Base-by-base conservation (phyloP, 176 grass and related monocot species). In the Ensete ventricosum region DNA sequence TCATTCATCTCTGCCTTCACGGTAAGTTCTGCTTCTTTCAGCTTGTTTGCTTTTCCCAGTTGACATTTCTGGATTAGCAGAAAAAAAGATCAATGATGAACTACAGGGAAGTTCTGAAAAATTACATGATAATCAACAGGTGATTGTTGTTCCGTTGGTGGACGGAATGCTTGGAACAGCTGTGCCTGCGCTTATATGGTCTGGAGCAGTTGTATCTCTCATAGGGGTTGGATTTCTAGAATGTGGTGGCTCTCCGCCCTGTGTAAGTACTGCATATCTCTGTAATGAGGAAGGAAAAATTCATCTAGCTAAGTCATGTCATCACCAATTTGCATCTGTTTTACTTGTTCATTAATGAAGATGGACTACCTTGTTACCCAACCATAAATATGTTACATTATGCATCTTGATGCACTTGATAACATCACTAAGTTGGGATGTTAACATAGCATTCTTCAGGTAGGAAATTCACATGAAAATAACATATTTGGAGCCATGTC, bases 1-100 rank as follows among this genome's bases (percentile, higher is more conserved):
- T 91, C 95, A 77, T 94, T 98, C 84, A 82, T 98, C 48, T 79
- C 88, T 2, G 86, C 90, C 64, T 94, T 91, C 83, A 98, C 95
- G 43, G 90, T 94, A 87, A 79, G 62, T 67, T 72, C 26, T 21
- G 68, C n/a, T 51, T n/a, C 24, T 67, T 71, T 68, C 43, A 29
- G 14, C 17, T 69, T 43, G 34, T 54, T 72, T 4, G 9, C 8
- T 62, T 48, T 52, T 52, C 71, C n/a, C 29, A 53, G n/a, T 63
- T 76, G 21, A 24, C 26, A 69, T 69, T 43, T 70, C 67, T 58
- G 16, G 23, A 55, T 9, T 76, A 66, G 16, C 11, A 16, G 43
- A 70, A 70, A 4, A 16, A 21, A 70, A 70, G 67, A 50, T 21
- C 34, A 70, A n/a, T 9, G 34, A 6, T 70, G 19, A 52, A 48